These are phyloP conservation scores for Cyathus striatus DNA, from an alignment of 768 basidiomycete genomes.

Conservation along the genomic window DNA sequence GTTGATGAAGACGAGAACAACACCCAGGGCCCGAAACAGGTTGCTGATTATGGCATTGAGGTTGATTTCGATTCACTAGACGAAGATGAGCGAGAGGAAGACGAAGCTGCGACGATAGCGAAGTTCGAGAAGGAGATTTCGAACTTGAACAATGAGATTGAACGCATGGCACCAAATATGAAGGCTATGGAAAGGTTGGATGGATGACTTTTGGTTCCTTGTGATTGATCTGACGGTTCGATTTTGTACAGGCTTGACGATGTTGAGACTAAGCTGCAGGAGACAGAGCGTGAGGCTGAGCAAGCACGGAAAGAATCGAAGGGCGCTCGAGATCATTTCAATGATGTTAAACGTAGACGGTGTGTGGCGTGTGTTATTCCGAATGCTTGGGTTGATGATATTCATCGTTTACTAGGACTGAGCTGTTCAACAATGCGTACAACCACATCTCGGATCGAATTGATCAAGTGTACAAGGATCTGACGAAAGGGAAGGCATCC, in stretches of 20 bases:
- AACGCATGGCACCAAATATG: conserved; percentile 93
- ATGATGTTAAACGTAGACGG: conserved; percentile 81
- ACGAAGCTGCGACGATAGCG: conserved; percentile 56
- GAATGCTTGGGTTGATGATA: not conserved
- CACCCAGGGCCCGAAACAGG: conserved; percentile 65
- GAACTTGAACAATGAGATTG: conserved; percentile 76
- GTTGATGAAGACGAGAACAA: conserved; percentile 86
- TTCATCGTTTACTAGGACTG: conserved; percentile 33
- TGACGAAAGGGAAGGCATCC: conserved; percentile 91
- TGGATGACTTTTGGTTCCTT: conserved; percentile 38
- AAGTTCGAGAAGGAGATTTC: conserved; percentile 70
- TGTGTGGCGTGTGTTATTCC: conserved; percentile 21
- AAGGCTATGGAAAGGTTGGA: conserved; percentile 96
- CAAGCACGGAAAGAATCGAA: conserved; percentile 88
- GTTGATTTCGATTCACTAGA: conserved; percentile 76
- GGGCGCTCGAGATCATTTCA: conserved; percentile 86
- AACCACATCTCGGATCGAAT: conserved; percentile 94
- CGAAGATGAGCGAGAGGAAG: conserved; percentile 72
- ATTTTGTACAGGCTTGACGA: conserved; percentile 63
- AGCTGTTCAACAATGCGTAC: conserved; percentile 94
- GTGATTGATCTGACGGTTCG: not conserved
- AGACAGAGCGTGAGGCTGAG: conserved; percentile 91
- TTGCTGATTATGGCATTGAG: conserved; percentile 84
- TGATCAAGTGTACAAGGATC: conserved; percentile 94
- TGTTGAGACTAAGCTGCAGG: conserved; percentile 76